These are phyloP conservation scores for Pythium insidiosum DNA, from an alignment of 352 stramenopile species.

Conservation along the genomic window DNA sequence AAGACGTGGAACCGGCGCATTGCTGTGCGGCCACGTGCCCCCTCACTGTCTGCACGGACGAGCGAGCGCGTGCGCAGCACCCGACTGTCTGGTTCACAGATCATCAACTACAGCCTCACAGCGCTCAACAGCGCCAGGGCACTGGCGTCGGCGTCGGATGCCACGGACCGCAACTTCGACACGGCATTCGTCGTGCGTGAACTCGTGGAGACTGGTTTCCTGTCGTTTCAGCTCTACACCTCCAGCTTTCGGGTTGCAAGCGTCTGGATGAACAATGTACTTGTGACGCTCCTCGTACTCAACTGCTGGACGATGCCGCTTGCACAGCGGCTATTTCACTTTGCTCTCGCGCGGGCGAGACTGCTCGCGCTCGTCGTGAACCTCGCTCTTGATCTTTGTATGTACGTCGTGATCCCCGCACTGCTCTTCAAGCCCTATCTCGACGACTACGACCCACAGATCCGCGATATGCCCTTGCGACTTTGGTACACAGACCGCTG, in stretches of 20 bases:
- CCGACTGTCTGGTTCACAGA: no score
- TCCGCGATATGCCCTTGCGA: not conserved
- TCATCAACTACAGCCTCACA: no score
- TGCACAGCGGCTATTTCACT: not conserved
- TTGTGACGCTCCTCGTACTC: not conserved
- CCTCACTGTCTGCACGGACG: no score
- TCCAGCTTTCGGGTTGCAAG: not conserved
- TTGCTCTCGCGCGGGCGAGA: not conserved
- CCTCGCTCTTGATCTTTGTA: not conserved
- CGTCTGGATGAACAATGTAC: not conserved
- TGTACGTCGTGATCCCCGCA: not conserved
- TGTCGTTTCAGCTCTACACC: not conserved
- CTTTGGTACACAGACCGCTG: constrained; percentile 11
- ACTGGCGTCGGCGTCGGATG: no score
- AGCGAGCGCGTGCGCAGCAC: no score
- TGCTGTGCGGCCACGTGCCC: no score
- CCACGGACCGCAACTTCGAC: not conserved
- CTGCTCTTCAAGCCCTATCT: not conserved
- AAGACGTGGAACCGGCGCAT: no score
- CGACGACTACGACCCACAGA: not conserved
- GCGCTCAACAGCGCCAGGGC: no score
- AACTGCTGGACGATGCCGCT: not conserved
- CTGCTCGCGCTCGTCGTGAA: not conserved
- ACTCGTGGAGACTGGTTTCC: not conserved
- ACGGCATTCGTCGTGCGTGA: not conserved